Percentiles rank a stretch among this genome's conserved stretches.
Conservation (phyloP, 2,329 filamentous ascomycete genomes). For the Aureobasidium sp. region DNA sequence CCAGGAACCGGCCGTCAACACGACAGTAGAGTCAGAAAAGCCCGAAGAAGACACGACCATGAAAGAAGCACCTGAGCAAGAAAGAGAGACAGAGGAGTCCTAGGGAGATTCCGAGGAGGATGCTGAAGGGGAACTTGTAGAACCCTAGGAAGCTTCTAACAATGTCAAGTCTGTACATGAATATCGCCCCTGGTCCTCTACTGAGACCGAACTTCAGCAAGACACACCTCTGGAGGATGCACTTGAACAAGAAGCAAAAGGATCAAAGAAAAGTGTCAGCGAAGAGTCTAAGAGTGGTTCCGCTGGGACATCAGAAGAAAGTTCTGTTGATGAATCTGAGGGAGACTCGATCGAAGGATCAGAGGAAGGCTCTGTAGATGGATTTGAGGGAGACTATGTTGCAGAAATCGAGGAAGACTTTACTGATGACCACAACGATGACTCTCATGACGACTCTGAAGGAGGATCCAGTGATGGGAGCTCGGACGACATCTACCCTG, state of each 20-base stretch:
- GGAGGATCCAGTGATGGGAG: no score
- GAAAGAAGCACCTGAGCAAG: neutral
- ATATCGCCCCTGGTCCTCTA: neutral
- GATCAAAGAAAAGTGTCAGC: no score
- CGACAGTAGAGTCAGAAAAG: neutral
- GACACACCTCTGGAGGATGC: neutral
- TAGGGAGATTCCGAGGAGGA: neutral
- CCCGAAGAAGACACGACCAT: neutral
- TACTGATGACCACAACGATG: no score
- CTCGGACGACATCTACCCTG: no score
- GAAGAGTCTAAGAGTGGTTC: neutral
- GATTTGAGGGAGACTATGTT: no score
- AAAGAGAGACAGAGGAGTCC: neutral
- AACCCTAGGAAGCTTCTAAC: neutral
- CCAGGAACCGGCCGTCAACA: neutral
- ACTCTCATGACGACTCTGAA: neutral
- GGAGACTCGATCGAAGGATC: neutral
- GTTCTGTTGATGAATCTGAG: neutral
- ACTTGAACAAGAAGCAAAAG: neutral
- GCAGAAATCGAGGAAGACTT: no score
- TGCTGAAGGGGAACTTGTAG: neutral
- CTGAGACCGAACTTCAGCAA: neutral
- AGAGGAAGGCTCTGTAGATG: neutral
- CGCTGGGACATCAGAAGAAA: neutral
- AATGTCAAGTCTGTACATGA: neutral